phyloP scores from a whole-genome alignment of 495 filamentous ascomycete species.

The Parmelia sp. region DNA sequence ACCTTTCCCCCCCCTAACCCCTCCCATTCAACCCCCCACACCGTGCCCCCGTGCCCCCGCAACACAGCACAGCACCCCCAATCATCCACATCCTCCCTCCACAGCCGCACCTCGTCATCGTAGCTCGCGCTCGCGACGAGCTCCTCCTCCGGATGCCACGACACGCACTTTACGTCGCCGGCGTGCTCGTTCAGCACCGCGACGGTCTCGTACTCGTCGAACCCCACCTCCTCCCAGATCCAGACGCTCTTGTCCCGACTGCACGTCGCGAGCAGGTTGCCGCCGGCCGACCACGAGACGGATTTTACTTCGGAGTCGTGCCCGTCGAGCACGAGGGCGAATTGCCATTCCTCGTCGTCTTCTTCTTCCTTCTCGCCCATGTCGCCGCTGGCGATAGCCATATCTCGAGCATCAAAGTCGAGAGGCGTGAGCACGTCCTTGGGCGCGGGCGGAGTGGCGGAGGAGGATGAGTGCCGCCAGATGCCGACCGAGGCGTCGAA shows the following conservation, averaged over 20 bases:
- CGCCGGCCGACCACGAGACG: constrained; percentile 72
- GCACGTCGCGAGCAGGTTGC: constrained; percentile 81
- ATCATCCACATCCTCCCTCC: constrained; percentile 85
- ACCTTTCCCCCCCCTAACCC: constrained; percentile 57
- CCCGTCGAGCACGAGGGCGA: constrained; percentile 80
- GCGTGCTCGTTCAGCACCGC: constrained; percentile 91
- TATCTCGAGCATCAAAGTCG: constrained; percentile 12
- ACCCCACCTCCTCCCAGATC: constrained; percentile 95
- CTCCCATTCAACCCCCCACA: constrained; percentile 88
- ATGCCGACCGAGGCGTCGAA: constrained; percentile 89
- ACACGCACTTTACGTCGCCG: constrained; percentile 88
- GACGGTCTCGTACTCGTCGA: constrained; percentile 93
- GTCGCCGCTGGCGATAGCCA: constrained; percentile 5
- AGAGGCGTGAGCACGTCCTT: constrained; percentile 25
- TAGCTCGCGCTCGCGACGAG: constrained; percentile 82
- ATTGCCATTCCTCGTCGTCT: constrained; percentile 78
- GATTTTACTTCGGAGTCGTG: constrained; percentile 92
- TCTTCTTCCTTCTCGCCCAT: constrained; percentile 34
- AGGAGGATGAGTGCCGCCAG: constrained; percentile 69
- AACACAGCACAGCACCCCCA: constrained; percentile 86
- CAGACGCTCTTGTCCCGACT: constrained; percentile 91
- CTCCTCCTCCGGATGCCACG: constrained; percentile 80
- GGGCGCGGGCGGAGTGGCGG: constrained; percentile 30
- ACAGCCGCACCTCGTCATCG: constrained; percentile 84
- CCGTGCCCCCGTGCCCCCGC: constrained; percentile 68